Base-by-base conservation (phyloP, 768 basidiomycete genomes). In the Tricholomella constricta region DNA sequence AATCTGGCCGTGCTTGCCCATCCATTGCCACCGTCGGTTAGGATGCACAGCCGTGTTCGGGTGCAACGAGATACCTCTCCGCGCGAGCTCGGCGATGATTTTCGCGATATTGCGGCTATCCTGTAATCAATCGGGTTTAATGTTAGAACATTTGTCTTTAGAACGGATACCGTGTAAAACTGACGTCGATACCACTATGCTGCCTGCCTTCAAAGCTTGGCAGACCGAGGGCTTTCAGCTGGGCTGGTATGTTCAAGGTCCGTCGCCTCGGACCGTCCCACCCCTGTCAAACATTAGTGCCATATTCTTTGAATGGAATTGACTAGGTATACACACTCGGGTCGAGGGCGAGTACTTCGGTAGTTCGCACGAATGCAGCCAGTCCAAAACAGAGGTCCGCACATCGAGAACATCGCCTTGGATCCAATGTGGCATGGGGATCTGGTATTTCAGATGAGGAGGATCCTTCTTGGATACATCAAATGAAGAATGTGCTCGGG, bases 161-260 rank as follows among this genome's bases (percentile, higher is more conserved):
- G 48, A 20, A 25, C 52, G 61, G 45, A 56, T 51, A 44, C 23
- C 26, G 37, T 40, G 31, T 48, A 4, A 38, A 11, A 84, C 90
- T 76, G 56, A 94, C 95, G 71, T 94, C 93, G 31, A 96, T 88
- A 20, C 96, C 96, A 63, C 84, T 84, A 70, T 98, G 96, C 50
- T 84, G 78, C 61, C 89, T 82, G 19, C 96, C 95, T 67, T 87
- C 74, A 65, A 98, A 98, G 6, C 79, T 76, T 4, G 81, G 77
- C 41, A 98, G 72, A 9, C 78, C 80, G 37, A 98, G 82, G n/a
- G 78, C 77, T 31, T 78, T 76, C 42, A 97, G 75, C 68, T 95
- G 91, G n/a, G 80, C 79, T 32, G 83, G 68, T 49, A 96, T 86
- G 56, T 89, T 89, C 51, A 91, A 69, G 58, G 72, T 67, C 41